phyloP scores from a whole-genome alignment of 2,329 filamentous ascomycete species.

The Magnaporthiopsis rhizophila region DNA sequence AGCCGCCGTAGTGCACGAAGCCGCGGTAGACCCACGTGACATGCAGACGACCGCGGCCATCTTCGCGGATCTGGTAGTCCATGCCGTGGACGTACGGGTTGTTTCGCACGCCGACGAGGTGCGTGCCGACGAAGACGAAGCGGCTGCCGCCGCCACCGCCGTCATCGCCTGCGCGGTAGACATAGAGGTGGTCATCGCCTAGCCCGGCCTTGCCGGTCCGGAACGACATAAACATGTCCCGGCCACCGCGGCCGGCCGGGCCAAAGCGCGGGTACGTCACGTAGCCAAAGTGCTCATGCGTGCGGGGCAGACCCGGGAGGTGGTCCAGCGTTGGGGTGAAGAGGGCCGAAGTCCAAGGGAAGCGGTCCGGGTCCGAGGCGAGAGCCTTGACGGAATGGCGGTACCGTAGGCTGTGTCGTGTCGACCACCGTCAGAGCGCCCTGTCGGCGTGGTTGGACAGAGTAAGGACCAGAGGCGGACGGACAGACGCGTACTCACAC shows the following conservation, averaged over 20 bases:
- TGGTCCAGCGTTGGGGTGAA: constrained; percentile 28
- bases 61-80: constrained; percentile 19
- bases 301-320: constrained; percentile 25
- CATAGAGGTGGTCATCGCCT: constrained; percentile 38
- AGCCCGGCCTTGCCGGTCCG: constrained; percentile 42
- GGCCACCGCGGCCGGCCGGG: constrained; percentile 19
- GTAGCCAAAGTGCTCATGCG: constrained; percentile 24
- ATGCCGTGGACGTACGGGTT: constrained; percentile 46
- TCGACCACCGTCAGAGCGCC: neutral
- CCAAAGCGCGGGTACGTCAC: constrained; percentile 44
- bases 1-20: constrained; percentile 35
- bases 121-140: constrained; percentile 32
- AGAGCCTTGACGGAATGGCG: constrained; percentile 25
- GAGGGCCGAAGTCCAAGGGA: constrained; percentile 24
- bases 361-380: constrained; percentile 22
- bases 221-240: constrained; percentile 37
- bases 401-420: constrained; percentile 24
- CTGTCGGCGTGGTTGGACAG: constrained; percentile 1
- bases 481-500: constrained; percentile 14
- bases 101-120: constrained; percentile 34
- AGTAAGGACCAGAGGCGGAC: neutral
- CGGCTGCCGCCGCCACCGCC: constrained; percentile 17
- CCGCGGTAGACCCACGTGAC: constrained; percentile 42
- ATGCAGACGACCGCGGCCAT: constrained; percentile 23
- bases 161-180: constrained; percentile 26